Base-by-base conservation (phyloP, 192 early-diverging fungal species). In the Phycomyces blakesleeanus region DNA sequence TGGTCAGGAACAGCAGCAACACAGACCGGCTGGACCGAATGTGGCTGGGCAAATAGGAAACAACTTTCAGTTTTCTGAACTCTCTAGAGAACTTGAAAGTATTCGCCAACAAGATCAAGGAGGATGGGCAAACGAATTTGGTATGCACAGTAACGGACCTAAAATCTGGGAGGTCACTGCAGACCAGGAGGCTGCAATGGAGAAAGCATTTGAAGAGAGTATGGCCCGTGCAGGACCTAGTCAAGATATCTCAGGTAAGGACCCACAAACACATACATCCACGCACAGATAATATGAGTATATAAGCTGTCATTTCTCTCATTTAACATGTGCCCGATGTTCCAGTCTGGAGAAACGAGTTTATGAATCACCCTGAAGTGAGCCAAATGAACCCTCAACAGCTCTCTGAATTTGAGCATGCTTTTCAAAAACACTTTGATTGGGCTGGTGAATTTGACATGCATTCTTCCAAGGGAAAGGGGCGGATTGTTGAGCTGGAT, bases 361-460 rank as follows among this genome's bases (percentile, higher is more conserved):
- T 78, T 53, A 75, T 79, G 71, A 68, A 77, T 24, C 71, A 69
- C 3, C 75, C 77, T 18, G 74, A 79, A 38, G 56, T 76, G 21
- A 41, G 55, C 0, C 50, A 50, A 12, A 52, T 59, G 37, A 66
- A 59, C 40, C 61, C 67, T 15, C 55, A 69, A 6, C 79, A 82
- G 39, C 64, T 76, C 54, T 73, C 79, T n/a, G 68, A 73, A 50
- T 85, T 85, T 62, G 83, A 85, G 61, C 73, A 71, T 18, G 77
- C 77, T 0, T 85, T 85, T 58, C 78, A 82, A 71, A 79, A 79
- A 59, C 78, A 83, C 55, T 83, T 83, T 59, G 84, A 89, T 69
- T 96, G 92, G 92, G 82, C 88, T 0, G 78, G 77, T 29, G 89
- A 93, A 53, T 93, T 86, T 72, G 81, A 74, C 12, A 67, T 82